These are phyloP conservation scores for Sclerotinia minor DNA, from an alignment of 2,329 filamentous ascomycete species.

Conservation along the genomic window DNA sequence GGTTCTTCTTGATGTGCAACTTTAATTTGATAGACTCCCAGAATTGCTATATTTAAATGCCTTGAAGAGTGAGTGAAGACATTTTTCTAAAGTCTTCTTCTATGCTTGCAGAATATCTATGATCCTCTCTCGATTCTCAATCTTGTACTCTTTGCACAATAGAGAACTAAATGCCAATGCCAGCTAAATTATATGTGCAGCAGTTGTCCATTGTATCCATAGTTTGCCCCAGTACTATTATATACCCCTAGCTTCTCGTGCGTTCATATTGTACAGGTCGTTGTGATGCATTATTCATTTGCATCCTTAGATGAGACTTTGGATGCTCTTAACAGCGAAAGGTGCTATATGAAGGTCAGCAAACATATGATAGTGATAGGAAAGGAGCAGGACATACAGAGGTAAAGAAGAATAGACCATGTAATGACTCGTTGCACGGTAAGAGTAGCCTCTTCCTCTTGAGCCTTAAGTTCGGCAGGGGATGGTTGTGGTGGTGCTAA, in stretches of 20 bases:
- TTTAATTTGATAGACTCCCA: neutral
- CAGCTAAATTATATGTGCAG: constrained; percentile 4
- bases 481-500: constrained; percentile 65
- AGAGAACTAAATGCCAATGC: constrained; percentile 1
- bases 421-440: constrained; percentile 68
- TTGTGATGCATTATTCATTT: constrained; percentile 10
- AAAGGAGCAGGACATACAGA: constrained; percentile 59
- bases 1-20: neutral
- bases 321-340: constrained; percentile 55
- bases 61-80: neutral
- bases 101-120: neutral
- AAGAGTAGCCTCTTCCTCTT: constrained; percentile 66
- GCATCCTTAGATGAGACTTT: constrained; percentile 49
- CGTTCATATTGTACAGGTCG: constrained; percentile 24
- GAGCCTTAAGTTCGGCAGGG: constrained; percentile 66
- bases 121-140: neutral
- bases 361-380: constrained; percentile 11
- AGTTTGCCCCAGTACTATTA: neutral
- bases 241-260: neutral
- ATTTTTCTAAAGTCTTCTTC: neutral
- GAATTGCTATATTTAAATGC: neutral
- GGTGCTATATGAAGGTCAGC: constrained; percentile 47
- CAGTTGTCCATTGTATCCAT: neutral
- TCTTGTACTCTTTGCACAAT: neutral
- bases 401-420: constrained; percentile 68